Evolutionary conservation across 495 filamentous ascomycete genomes (phyloP).

Genomic region (Podospora pseudoanserina): DNA sequence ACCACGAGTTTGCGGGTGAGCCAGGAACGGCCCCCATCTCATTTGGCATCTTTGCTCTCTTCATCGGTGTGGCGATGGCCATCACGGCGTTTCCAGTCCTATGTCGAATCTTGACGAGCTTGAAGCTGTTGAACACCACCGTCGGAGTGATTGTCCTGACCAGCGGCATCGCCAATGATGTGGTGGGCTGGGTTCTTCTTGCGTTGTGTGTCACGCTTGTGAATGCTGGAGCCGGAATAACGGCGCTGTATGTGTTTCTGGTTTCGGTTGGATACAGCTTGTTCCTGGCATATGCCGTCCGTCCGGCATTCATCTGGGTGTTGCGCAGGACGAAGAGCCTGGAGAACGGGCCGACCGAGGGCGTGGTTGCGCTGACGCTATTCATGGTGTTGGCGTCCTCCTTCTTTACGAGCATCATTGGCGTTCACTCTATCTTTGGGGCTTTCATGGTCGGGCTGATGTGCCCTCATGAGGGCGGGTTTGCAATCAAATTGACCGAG

Average conservation of each 20-base stretch:
- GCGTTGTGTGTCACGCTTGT: slow-evolving; percentile 89
- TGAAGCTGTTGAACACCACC: slow-evolving; percentile 76
- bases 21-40: slow-evolving; percentile 56
- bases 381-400: slow-evolving; percentile 73
- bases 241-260: slow-evolving; percentile 78
- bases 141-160: slow-evolving; percentile 87
- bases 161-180: slow-evolving; percentile 90
- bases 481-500: slow-evolving; percentile 86
- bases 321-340: slow-evolving; percentile 68
- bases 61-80: slow-evolving; percentile 87
- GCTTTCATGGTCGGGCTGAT: slow-evolving; percentile 81
- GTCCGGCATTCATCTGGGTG: slow-evolving; percentile 69
- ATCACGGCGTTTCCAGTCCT: slow-evolving; percentile 97
- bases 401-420: slow-evolving; percentile 86
- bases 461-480: slow-evolving; percentile 86
- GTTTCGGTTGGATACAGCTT: slow-evolving; percentile 67
- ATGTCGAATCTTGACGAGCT: slow-evolving; percentile 84
- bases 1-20: slow-evolving; percentile 73
- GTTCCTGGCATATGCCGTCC: slow-evolving; percentile 69
- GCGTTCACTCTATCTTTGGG: slow-evolving; percentile 79
- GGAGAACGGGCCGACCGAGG: slow-evolving; percentile 82
- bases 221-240: slow-evolving; percentile 77
- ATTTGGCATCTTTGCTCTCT: slow-evolving; percentile 81
- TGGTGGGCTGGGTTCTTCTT: slow-evolving; percentile 82
- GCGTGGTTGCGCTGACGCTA: slow-evolving; percentile 73